Percentiles rank a stretch among this genome's conserved stretches.
Conservation (phyloP, 257 asterid genomes). For the Solanum stenotomum region DNA sequence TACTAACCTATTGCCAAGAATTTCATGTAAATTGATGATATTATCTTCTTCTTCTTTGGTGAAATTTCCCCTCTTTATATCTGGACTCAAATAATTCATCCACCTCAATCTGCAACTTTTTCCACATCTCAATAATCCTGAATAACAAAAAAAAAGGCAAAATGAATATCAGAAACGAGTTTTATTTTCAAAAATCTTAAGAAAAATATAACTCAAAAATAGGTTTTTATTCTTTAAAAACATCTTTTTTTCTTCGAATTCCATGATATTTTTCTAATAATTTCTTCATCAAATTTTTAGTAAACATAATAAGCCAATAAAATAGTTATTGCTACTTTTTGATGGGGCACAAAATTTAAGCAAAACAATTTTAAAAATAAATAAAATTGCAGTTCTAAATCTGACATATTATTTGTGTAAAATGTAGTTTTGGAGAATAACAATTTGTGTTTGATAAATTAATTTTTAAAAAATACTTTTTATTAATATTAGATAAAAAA, state of each 20-base stretch:
- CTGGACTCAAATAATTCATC: not conserved
- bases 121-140: not conserved
- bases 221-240: not conserved
- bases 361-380: not conserved
- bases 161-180: not conserved
- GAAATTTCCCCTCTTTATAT: not conserved
- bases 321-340: not conserved
- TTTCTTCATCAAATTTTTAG: not conserved
- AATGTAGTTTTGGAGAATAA: not conserved
- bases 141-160: not conserved
- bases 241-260: not conserved
- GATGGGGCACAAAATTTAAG: not conserved
- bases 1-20: not conserved
- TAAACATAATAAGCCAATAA: not conserved
- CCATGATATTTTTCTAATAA: not conserved
- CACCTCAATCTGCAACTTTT: not conserved
- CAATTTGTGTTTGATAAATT: not conserved
- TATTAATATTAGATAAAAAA: not conserved
- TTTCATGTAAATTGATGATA: not conserved
- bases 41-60: not conserved
- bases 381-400: not conserved
- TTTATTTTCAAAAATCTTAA: not conserved
- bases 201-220: not conserved
- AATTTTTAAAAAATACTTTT: not conserved
- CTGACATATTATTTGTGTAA: not conserved